Evolutionary conservation across 768 basidiomycete species (phyloP).

Genomic region (Tylopilus balloui): DNA sequence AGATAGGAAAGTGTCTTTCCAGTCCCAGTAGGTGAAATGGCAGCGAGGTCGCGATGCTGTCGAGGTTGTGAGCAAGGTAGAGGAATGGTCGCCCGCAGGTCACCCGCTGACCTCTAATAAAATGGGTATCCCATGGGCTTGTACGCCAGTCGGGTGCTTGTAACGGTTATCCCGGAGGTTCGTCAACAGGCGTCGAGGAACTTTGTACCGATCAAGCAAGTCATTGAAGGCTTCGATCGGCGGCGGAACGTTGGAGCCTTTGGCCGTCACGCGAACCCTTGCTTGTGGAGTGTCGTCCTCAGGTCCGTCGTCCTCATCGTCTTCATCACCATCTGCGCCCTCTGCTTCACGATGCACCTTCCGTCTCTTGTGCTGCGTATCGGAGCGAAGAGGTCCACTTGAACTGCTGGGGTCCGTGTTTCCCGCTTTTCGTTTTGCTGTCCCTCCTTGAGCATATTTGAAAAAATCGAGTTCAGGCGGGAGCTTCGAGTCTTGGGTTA

Average conservation of each 20-base stretch:
- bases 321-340: constrained; percentile 17
- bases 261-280: constrained; percentile 66
- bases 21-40: constrained; percentile 95
- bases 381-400: constrained; percentile 6
- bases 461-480: constrained; percentile 89
- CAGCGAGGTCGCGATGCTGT: constrained; percentile 81
- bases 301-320: constrained; percentile 21
- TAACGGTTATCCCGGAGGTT: constrained; percentile 64
- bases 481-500: constrained; percentile 44
- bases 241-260: constrained; percentile 66
- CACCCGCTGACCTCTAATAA: constrained; percentile 59
- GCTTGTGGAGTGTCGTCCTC: constrained; percentile 26
- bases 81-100: neutral
- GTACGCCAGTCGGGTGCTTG: constrained; percentile 72
- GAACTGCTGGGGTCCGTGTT: constrained; percentile 14
- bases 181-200: constrained; percentile 55
- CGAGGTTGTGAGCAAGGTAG: neutral
- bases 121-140: constrained; percentile 75
- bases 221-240: constrained; percentile 55
- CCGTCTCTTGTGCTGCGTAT: constrained; percentile 26
- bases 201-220: constrained; percentile 51
- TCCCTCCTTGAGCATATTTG: constrained; percentile 65
- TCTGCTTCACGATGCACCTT: constrained; percentile 27
- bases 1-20: constrained; percentile 96
- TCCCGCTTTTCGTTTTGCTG: constrained; percentile 48